phyloP scores from a whole-genome alignment of 257 asterid species.

The Buddleja alternifolia region DNA sequence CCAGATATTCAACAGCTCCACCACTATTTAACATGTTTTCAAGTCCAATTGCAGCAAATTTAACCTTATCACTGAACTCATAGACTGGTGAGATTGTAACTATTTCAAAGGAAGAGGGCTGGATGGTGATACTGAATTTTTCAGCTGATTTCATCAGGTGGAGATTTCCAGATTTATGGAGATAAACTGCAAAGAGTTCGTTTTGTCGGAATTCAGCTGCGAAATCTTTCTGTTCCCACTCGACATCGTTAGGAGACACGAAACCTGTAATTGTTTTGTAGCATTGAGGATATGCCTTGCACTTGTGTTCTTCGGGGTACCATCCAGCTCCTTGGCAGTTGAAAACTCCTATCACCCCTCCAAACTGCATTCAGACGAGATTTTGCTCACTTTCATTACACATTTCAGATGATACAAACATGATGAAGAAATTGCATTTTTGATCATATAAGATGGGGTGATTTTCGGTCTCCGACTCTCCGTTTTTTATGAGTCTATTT shows the following conservation, averaged over 20 bases:
- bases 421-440: no score
- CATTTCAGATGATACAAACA: no score
- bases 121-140: constrained; percentile 25
- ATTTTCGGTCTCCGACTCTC: no score
- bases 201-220: constrained; percentile 25
- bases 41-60: constrained; percentile 44
- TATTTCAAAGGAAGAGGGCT: constrained; percentile 42
- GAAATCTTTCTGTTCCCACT: constrained; percentile 43
- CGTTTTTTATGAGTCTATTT: no score
- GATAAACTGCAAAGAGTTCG: constrained; percentile 35
- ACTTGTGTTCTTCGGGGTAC: constrained; percentile 50
- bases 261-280: constrained; percentile 39
- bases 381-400: no score
- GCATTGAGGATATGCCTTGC: constrained; percentile 45
- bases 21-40: constrained; percentile 46
- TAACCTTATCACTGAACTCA: not conserved
- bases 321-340: constrained; percentile 61
- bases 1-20: constrained; percentile 36
- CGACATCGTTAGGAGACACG: constrained; percentile 38
- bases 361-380: constrained; percentile 32
- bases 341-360: constrained; percentile 51
- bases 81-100: constrained; percentile 33
- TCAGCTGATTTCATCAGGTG: constrained; percentile 34
- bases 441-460: no score
- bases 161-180: constrained; percentile 33